Conservation (phyloP, 192 early-diverging fungal genomes). For the Entomortierella parvispora region DNA sequence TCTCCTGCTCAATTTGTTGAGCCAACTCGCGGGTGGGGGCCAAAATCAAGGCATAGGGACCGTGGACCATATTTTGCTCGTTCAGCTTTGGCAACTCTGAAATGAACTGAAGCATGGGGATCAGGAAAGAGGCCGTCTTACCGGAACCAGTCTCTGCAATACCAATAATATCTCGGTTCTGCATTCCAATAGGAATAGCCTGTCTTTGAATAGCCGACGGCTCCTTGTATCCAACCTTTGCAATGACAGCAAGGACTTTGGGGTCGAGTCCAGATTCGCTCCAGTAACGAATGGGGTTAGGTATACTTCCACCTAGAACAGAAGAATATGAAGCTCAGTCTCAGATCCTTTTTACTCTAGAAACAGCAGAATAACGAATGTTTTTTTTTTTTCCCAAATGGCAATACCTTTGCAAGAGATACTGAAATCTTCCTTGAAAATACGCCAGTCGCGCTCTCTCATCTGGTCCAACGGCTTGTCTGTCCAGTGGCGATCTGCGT, state of each 20-base stretch:
- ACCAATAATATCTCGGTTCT: slow-evolving; percentile 90
- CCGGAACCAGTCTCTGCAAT: slow-evolving; percentile 92
- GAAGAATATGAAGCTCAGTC: not conserved
- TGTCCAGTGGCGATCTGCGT: slow-evolving; percentile 95
- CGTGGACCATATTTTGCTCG: slow-evolving; percentile 82
- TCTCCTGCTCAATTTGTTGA: slow-evolving; percentile 95
- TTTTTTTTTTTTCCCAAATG: no score
- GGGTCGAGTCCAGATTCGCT: slow-evolving; percentile 79
- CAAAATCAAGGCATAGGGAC: slow-evolving; percentile 94
- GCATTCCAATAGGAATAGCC: slow-evolving; percentile 94
- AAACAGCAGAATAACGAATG: not conserved
- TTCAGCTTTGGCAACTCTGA: slow-evolving; percentile 78
- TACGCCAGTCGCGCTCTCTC: slow-evolving; percentile 98
- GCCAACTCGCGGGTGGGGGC: slow-evolving; percentile 98
- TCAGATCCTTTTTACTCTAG: not conserved
- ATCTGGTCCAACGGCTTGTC: slow-evolving; percentile 92
- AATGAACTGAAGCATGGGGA: slow-evolving; percentile 95
- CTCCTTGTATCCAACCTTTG: slow-evolving; percentile 88
- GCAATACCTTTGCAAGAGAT: slow-evolving; percentile 88
- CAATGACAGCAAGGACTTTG: slow-evolving; percentile 79
- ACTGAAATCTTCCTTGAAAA: slow-evolving; percentile 98
- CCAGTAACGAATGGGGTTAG: slow-evolving; percentile 92
- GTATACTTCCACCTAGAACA: slow-evolving; percentile 78
- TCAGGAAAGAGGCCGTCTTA: slow-evolving; percentile 96
- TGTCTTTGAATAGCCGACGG: slow-evolving; percentile 98